A percentile compares a stretch with the other conserved stretches of the same genome.
These are phyloP conservation scores for Lasiosphaeria miniovina DNA, from an alignment of 495 filamentous ascomycete genomes.

Conservation along the genomic window DNA sequence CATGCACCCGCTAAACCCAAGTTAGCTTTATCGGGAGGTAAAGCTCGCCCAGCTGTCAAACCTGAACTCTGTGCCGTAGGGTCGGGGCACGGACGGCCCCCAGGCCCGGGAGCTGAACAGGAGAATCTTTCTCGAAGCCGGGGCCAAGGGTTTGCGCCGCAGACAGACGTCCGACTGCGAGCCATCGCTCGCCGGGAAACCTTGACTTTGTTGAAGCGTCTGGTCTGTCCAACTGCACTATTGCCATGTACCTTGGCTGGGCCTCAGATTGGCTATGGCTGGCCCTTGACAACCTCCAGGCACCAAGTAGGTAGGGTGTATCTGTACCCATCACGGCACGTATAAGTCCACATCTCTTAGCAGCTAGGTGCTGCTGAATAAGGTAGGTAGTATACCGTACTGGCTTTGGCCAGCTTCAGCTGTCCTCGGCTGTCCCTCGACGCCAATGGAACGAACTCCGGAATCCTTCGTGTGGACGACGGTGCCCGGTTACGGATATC, in stretches of 20 bases:
- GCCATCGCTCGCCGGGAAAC: neutral
- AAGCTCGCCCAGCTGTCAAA: neutral
- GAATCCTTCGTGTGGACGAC: no score
- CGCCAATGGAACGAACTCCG: no score
- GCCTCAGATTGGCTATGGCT: neutral
- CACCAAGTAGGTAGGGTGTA: no score
- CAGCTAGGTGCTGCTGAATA: no score
- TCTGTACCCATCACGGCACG: no score
- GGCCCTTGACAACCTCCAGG: neutral
- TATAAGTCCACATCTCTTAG: no score
- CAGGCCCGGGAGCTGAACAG: neutral
- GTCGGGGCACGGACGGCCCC: neutral
- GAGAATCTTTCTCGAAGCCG: constrained; percentile 6
- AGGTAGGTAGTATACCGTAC: no score
- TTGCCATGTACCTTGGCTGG: neutral
- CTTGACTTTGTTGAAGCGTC: neutral
- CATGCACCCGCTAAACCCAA: no score
- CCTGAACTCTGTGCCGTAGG: neutral
- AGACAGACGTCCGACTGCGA: neutral
- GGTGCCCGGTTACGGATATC: no score
- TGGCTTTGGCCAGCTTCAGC: no score
- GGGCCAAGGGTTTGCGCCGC: neutral
- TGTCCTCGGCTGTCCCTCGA: no score
- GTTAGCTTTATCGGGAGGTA: neutral
- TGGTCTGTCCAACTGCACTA: neutral